Evolutionary conservation across 192 early-diverging fungal species (phyloP).

Genomic region (Coemansia sp.): DNA sequence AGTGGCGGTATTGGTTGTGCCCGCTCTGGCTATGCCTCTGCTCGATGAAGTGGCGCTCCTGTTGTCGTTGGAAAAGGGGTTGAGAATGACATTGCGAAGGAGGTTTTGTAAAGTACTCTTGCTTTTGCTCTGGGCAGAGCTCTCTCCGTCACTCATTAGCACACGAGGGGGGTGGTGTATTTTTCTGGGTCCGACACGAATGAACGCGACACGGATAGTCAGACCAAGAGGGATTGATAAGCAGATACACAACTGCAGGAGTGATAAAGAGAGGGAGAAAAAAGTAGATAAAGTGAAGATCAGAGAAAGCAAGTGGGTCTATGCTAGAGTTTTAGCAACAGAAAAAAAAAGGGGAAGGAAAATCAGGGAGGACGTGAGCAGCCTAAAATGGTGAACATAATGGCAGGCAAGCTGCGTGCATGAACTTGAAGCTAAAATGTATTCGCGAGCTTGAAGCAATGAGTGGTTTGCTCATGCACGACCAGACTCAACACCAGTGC

Average conservation of each 20-base stretch:
- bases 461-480: not conserved
- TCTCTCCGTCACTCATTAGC: slow-evolving; percentile 16
- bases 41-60: not conserved
- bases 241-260: not conserved
- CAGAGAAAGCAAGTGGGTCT: not conserved
- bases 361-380: not conserved
- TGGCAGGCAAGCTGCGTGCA: not conserved
- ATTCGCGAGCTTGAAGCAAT: not conserved
- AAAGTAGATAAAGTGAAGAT: slow-evolving; percentile 6
- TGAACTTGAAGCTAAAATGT: not conserved
- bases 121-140: slow-evolving; percentile 15
- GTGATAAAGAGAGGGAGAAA: not conserved
- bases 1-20: not conserved
- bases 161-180: not conserved
- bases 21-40: slow-evolving; percentile 6
- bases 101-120: slow-evolving; percentile 18
- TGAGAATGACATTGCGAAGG: slow-evolving; percentile 44
- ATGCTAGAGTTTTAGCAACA: not conserved
- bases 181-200: not conserved
- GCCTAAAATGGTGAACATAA: not conserved
- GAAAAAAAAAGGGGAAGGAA: not conserved
- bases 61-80: slow-evolving; percentile 34
- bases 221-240: not conserved
- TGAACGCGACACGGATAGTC: not conserved
- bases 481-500: not conserved